Evolutionary conservation across 805 yeast genomes (phyloP).

Genomic region (Yamadazyma nakazawae): DNA sequence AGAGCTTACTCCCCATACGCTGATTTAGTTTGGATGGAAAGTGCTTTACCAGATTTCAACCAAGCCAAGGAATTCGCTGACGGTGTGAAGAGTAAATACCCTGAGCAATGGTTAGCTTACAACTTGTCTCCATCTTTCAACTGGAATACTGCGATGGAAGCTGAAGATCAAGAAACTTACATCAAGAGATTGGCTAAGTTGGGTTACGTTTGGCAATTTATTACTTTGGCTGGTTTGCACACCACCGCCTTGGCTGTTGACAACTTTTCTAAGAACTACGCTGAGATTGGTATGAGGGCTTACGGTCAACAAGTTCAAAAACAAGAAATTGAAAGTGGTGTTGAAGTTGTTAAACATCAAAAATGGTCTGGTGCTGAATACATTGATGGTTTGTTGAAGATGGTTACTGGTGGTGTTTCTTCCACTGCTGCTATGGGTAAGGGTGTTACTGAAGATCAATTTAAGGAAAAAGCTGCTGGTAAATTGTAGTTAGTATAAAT

Average conservation of each 20-base stretch:
- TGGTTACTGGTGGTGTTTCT: slow-evolving; percentile 91
- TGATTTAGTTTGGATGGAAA: slow-evolving; percentile 97
- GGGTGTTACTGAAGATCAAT: slow-evolving; percentile 97
- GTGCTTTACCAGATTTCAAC: slow-evolving; percentile 86
- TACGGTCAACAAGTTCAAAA: slow-evolving; percentile 86
- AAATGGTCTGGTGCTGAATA: slow-evolving; percentile 99
- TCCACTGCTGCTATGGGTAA: slow-evolving; percentile 98
- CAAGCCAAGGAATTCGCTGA: slow-evolving; percentile 95
- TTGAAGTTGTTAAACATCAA: slow-evolving; percentile 96
- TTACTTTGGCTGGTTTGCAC: slow-evolving; percentile 95
- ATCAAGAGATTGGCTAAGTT: slow-evolving; percentile 80
- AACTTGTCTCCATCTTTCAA: slow-evolving; percentile 96
- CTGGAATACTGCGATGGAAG: slow-evolving; percentile 93
- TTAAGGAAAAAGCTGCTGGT: slow-evolving; percentile 44
- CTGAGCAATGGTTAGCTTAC: slow-evolving; percentile 94
- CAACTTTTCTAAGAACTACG: slow-evolving; percentile 73
- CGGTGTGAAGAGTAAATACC: slow-evolving; percentile 78
- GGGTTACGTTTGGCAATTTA: slow-evolving; percentile 97
- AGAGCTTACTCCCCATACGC: slow-evolving; percentile 93
- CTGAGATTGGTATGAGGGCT: slow-evolving; percentile 89
- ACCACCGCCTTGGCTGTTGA: slow-evolving; percentile 92
- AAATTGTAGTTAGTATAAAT: slow-evolving; percentile 9
- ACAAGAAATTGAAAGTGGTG: slow-evolving; percentile 82
- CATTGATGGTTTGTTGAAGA: slow-evolving; percentile 83
- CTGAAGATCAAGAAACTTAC: slow-evolving; percentile 85